These are phyloP conservation scores for Hericium coralloides DNA, from an alignment of 768 basidiomycete species.

Conservation along the genomic window DNA sequence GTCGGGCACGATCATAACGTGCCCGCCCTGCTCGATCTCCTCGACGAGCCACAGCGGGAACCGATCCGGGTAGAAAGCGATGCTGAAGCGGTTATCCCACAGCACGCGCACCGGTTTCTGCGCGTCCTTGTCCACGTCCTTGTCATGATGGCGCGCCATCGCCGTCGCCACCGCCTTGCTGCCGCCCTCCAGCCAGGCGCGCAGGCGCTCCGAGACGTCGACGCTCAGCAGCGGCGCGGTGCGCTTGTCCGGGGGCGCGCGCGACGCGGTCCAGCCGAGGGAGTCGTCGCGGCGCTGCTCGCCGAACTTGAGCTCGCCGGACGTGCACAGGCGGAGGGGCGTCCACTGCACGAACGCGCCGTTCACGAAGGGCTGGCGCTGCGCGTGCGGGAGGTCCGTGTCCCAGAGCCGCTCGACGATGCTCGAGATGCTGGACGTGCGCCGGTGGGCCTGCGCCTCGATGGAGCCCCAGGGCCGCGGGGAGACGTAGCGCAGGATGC, in stretches of 20 bases:
- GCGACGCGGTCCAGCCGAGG: slow-evolving; percentile 54
- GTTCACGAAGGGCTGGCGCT: slow-evolving; percentile 16
- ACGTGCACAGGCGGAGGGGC: slow-evolving; percentile 3
- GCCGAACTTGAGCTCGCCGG: not conserved
- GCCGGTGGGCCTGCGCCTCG: slow-evolving; percentile 51
- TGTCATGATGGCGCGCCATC: too few relatives aligned
- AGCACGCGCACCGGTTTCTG: slow-evolving; percentile 29
- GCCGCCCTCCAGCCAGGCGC: slow-evolving; percentile 1
- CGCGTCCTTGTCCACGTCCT: slow-evolving; percentile 3
- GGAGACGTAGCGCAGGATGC: slow-evolving; percentile 60
- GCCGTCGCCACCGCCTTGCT: too few relatives aligned
- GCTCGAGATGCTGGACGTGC: slow-evolving; percentile 32
- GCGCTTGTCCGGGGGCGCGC: slow-evolving; percentile 36
- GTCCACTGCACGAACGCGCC: slow-evolving; percentile 13
- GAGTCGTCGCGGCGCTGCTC: slow-evolving; percentile 16
- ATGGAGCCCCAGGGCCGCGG: slow-evolving; percentile 70
- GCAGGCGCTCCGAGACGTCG: slow-evolving; percentile 33
- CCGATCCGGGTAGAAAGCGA: slow-evolving; percentile 35
- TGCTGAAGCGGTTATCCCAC: slow-evolving; percentile 58
- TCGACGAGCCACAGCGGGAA: slow-evolving; percentile 32
- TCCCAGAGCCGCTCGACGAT: slow-evolving; percentile 44
- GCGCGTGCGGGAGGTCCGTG: slow-evolving; percentile 16
- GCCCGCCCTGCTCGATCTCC: slow-evolving; percentile 10
- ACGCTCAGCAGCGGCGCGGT: slow-evolving; percentile 23
- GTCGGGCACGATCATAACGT: slow-evolving; percentile 28